Conservation (phyloP, 495 filamentous ascomycete species). For the Xylaria telfairii region DNA sequence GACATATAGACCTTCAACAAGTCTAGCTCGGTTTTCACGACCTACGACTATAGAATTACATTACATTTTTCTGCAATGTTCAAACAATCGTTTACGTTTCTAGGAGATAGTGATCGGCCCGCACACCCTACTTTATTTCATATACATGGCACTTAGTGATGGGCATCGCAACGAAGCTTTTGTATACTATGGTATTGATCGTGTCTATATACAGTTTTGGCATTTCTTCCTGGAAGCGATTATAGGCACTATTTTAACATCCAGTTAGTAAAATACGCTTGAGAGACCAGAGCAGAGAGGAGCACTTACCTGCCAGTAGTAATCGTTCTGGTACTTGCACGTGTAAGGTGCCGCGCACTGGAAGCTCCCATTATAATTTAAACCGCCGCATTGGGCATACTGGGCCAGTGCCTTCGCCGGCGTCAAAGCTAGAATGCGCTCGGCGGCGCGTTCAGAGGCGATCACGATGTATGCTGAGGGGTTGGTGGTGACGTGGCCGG, state of each 20-base stretch:
- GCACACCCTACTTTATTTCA: background rate
- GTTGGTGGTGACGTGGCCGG: slow-evolving; percentile 60
- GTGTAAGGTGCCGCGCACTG: slow-evolving; percentile 41
- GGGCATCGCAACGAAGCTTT: background rate
- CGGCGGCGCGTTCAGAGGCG: slow-evolving; percentile 57
- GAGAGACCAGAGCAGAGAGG: background rate
- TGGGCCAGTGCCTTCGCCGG: slow-evolving; percentile 28
- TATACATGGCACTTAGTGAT: background rate
- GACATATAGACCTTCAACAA: slow-evolving; percentile 3
- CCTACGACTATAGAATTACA: background rate
- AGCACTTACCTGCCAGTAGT: slow-evolving; percentile 42
- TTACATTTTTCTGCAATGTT: background rate
- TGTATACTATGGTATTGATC: background rate
- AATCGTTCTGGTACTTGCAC: slow-evolving; percentile 47
- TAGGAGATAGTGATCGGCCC: background rate
- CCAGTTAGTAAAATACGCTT: slow-evolving; percentile 8
- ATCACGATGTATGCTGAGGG: slow-evolving; percentile 60
- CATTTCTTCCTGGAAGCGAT: background rate
- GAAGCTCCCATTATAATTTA: slow-evolving; percentile 43
- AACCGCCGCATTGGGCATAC: slow-evolving; percentile 54
- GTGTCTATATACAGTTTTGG: slow-evolving; percentile 14
- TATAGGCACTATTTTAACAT: slow-evolving; percentile 11
- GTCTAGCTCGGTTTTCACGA: background rate
- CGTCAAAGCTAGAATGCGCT: slow-evolving; percentile 51
- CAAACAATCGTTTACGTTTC: background rate